A percentile compares a stretch with the other conserved stretches of the same genome.
Conservation (phyloP, 2,329 filamentous ascomycete species). For the Sporothrix globosa region DNA sequence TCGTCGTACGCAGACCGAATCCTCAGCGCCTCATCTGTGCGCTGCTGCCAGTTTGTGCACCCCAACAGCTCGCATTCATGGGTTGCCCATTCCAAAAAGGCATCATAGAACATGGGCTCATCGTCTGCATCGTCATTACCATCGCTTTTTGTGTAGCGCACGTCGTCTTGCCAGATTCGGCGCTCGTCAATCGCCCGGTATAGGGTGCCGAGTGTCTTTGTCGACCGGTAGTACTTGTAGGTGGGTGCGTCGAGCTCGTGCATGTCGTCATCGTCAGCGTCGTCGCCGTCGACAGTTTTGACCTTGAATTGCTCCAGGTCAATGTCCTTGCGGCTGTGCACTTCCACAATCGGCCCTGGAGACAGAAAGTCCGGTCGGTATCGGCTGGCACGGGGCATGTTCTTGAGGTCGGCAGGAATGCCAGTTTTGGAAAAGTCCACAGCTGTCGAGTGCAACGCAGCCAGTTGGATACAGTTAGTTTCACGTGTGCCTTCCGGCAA, state of each 20-base stretch:
- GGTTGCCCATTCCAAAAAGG: conserved; percentile 44
- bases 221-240: conserved; percentile 65
- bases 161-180: conserved; percentile 62
- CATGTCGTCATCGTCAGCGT: conserved; percentile 49
- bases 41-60: conserved; percentile 44
- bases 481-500: conserved; percentile 55
- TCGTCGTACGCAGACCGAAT: conserved; percentile 57
- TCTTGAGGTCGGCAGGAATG: conserved; percentile 55
- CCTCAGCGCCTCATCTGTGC: conserved; percentile 47
- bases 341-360: conserved; percentile 49
- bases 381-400: conserved; percentile 48
- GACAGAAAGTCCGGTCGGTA: conserved; percentile 60
- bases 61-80: conserved; percentile 41
- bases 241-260: conserved; percentile 50
- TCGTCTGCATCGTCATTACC: conserved; percentile 37
- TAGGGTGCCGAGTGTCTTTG: conserved; percentile 69
- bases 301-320: conserved; percentile 44
- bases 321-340: conserved; percentile 52
- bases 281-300: conserved; percentile 49
- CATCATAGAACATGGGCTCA: conserved; percentile 49
- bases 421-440: conserved; percentile 80
- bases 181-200: conserved; percentile 75
- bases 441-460: conserved; percentile 68
- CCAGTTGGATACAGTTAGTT: conserved; percentile 57
- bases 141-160: conserved; percentile 41